A percentile compares a stretch with the other conserved stretches of the same genome.
phyloP scores from a whole-genome alignment of 768 basidiomycete genomes.

The Obba rivulosa region DNA sequence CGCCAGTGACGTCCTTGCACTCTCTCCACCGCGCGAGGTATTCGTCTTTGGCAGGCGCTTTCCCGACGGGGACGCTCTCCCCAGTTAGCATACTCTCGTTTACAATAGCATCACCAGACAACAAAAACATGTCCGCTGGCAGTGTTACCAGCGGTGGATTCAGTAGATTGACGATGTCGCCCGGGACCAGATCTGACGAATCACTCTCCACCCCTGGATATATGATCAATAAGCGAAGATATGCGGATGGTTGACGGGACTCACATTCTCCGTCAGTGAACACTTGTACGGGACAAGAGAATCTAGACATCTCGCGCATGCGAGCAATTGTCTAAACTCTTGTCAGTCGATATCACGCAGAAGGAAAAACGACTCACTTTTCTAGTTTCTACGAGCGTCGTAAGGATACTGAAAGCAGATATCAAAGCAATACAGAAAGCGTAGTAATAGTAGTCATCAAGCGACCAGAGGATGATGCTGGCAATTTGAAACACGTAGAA shows the following conservation, averaged over 20 bases:
- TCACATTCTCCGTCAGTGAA: constrained; percentile 68
- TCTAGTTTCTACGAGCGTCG: constrained; percentile 89
- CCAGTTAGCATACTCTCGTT: constrained; percentile 99
- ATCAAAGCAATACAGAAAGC: constrained; percentile 96
- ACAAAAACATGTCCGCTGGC: constrained; percentile 87
- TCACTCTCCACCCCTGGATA: constrained; percentile 60
- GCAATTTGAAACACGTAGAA: constrained; percentile 99
- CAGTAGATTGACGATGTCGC: constrained; percentile 89
- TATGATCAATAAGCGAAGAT: neutral
- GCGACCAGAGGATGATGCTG: constrained; percentile 87
- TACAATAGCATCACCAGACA: constrained; percentile 95
- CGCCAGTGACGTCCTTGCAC: constrained; percentile 49
- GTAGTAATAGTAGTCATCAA: constrained; percentile 97
- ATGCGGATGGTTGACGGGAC: constrained; percentile 20
- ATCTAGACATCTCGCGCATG: constrained; percentile 95
- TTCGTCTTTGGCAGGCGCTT: constrained; percentile 77
- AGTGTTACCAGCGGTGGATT: constrained; percentile 65
- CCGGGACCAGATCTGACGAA: constrained; percentile 81
- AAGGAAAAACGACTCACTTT: constrained; percentile 48
- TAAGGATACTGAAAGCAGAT: constrained; percentile 73
- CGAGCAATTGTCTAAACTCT: constrained; percentile 70
- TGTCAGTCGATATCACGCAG: neutral
- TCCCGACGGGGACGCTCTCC: constrained; percentile 96
- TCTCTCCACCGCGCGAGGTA: constrained; percentile 69
- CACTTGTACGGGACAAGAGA: constrained; percentile 71